Percentiles rank a stretch among this genome's conserved stretches.
phyloP scores from a whole-genome alignment of 2,329 filamentous ascomycete species.

The Phialophora expanda region DNA sequence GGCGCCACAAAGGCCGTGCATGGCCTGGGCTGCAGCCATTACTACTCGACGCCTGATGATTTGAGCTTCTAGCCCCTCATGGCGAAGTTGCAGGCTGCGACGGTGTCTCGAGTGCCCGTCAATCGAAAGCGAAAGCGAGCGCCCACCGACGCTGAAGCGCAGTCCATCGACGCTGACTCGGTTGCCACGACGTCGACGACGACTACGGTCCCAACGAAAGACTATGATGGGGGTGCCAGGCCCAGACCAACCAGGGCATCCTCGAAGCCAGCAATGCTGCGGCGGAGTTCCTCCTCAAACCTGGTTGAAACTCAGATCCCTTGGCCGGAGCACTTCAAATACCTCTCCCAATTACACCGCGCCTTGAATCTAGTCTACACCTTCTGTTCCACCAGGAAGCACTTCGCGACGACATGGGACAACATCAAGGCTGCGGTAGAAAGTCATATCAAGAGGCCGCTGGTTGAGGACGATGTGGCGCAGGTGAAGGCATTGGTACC shows the following conservation, averaged over 20 bases:
- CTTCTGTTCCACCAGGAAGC: constrained; percentile 90
- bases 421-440: constrained; percentile 86
- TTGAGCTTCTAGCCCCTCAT: constrained; percentile 37
- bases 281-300: constrained; percentile 53
- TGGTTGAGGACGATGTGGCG: constrained; percentile 79
- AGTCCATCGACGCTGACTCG: constrained; percentile 8
- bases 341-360: constrained; percentile 75
- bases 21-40: background rate
- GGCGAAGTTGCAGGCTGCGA: constrained; percentile 51
- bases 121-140: constrained; percentile 53
- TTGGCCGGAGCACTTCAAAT: constrained; percentile 78
- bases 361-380: constrained; percentile 93
- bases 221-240: constrained; percentile 61
- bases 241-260: constrained; percentile 53
- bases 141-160: constrained; percentile 35
- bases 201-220: constrained; percentile 60
- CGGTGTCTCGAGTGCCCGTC: constrained; percentile 49
- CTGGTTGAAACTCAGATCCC: constrained; percentile 59
- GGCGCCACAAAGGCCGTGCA: background rate
- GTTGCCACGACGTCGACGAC: constrained; percentile 42
- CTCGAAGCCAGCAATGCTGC: constrained; percentile 45
- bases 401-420: constrained; percentile 88
- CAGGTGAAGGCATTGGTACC: constrained; percentile 79
- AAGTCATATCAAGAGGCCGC: constrained; percentile 72
- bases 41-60: background rate